Base-by-base conservation (phyloP, 176 grass and related monocot species). In the Lolium perenne region DNA sequence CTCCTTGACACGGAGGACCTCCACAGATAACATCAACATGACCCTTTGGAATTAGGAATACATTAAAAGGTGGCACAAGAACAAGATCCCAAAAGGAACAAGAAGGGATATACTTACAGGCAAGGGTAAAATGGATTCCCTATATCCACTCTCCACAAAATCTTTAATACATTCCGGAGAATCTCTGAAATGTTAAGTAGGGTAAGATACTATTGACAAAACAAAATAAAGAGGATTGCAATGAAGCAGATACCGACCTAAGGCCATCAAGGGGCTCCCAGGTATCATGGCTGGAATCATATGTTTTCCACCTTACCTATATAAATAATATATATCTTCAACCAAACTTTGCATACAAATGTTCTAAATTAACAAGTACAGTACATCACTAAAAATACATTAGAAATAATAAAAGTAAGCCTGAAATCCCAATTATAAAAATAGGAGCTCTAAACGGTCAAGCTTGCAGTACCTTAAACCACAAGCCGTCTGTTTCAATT, bases 251-350 rank as follows among this genome's bases (percentile, higher is more conserved):
- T 60, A 41, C 53, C 49, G 87, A 96, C 91, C 91, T 77, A 57
- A 96, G 83, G 11, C 82, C 89, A 51, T 91, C 85, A 26, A 83
- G 73, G 20, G 91, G 94, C 60, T 96, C 91, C 91, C 51, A 54
- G 5, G 91, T 83, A 67, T 95, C 94, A 38, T 95, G n/a, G 47
- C 64, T 82, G 15, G 82, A 16, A 56, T 85, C 81, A 68, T 95
- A 95, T 12, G 86, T 82, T 80, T 95, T 93, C 91, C 94, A 91
- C 10, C 78, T 83, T 32, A 95, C 94, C 91, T 94, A 55, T 65
- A 61, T 26, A 69, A 23, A 54, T 48, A 71, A 74, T 26, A 60
- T 41, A 9, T 60, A 60, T 20, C 21, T 47, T 73, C 8, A 85
- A 41, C 23, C 35, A 77, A 23, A 40, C 13, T 20, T 8, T 5